phyloP scores from a whole-genome alignment of 768 basidiomycete genomes.

The Auriscalpium vulgare region DNA sequence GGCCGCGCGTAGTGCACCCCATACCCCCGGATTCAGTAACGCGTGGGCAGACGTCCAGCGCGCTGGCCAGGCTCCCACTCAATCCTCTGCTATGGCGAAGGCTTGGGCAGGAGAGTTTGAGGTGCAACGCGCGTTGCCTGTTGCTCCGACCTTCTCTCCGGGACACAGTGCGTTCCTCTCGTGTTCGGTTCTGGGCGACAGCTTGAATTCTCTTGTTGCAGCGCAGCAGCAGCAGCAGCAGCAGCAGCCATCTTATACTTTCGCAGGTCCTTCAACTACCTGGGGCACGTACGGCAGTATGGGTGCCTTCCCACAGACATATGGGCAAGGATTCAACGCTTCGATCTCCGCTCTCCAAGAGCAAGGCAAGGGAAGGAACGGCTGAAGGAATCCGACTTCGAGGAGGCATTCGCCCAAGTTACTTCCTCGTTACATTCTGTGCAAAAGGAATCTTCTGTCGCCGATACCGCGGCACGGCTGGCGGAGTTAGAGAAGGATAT shows the following conservation, averaged over 20 bases:
- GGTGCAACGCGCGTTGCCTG: neutral
- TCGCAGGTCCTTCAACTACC: neutral
- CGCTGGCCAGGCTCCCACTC: neutral
- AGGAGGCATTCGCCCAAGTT: conserved; percentile 73
- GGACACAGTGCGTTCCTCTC: conserved; percentile 1
- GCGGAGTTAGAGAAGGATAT: conserved; percentile 41
- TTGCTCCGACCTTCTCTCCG: neutral
- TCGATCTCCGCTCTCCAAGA: conserved; percentile 4
- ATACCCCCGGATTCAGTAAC: conserved; percentile 1
- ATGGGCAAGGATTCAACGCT: conserved; percentile 15
- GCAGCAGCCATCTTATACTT: conserved; percentile 1
- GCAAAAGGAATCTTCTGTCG: conserved; percentile 29
- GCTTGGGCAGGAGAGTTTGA: conserved; percentile 20
- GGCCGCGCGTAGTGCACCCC: neutral
- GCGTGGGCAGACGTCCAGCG: conserved; percentile 10
- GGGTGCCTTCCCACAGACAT: conserved; percentile 11
- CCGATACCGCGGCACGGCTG: conserved; percentile 23
- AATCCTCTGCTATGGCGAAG: neutral
- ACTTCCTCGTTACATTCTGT: conserved; percentile 41
- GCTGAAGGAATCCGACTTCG: conserved; percentile 68
- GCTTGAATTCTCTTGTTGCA: neutral
- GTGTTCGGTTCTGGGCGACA: neutral
- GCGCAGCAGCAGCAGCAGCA: conserved; percentile 5
- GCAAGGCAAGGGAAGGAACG: conserved; percentile 67
- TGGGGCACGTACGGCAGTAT: conserved; percentile 13